A percentile compares a stretch with the other conserved stretches of the same genome.
Evolutionary conservation across 164 flowering plant species (phyloP).

Genomic region (Liriodendron chinense): DNA sequence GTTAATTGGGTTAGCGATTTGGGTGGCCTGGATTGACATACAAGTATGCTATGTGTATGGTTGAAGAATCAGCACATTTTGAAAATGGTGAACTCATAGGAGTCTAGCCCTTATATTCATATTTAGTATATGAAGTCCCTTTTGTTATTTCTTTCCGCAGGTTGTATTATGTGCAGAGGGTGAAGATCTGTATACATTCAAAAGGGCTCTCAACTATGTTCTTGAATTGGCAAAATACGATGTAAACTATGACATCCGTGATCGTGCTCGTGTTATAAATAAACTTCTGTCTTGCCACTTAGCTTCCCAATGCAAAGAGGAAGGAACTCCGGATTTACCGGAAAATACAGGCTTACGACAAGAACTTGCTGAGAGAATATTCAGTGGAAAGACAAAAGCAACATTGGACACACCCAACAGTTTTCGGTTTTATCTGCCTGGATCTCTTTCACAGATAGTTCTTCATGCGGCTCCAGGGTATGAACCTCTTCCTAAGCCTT

Average conservation of each 20-base stretch:
- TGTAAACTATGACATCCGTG: conserved; percentile 78
- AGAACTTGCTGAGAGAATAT: conserved; percentile 41
- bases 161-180: conserved; percentile 51
- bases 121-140: background rate
- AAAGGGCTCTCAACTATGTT: conserved; percentile 45
- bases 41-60: background rate
- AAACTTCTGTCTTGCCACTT: conserved; percentile 40
- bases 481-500: conserved; percentile 92
- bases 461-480: conserved; percentile 98
- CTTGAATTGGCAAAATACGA: conserved; percentile 86
- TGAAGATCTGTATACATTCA: conserved; percentile 39
- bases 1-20: too few relatives aligned
- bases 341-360: conserved; percentile 23
- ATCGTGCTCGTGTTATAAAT: conserved; percentile 66
- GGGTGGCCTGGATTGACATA: too few relatives aligned
- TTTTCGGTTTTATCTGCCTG: conserved; percentile 81
- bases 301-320: conserved; percentile 27
- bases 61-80: background rate
- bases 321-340: conserved; percentile 17
- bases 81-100: background rate
- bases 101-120: background rate
- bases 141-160: conserved; percentile 33
- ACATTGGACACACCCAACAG: conserved; percentile 28
- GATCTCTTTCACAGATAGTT: conserved; percentile 96
- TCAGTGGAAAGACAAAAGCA: conserved; percentile 38